Conservation (phyloP, 2,329 filamentous ascomycete genomes). For the Pseudocercospora vitis region DNA sequence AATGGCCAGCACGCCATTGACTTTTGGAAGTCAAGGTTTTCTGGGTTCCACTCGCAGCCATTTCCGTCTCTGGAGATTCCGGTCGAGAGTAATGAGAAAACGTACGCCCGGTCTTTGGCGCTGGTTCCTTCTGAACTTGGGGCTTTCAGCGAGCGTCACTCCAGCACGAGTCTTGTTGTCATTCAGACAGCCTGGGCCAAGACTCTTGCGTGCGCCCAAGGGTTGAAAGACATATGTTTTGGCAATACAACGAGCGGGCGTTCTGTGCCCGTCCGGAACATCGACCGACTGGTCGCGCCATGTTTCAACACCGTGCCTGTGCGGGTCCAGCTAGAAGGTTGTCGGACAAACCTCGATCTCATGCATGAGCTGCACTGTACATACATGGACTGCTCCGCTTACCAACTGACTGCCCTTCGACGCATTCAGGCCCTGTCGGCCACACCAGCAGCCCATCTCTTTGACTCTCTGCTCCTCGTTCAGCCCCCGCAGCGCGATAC, state of each 20-base stretch:
- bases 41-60: constrained; percentile 50
- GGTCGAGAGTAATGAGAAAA: constrained; percentile 3
- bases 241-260: constrained; percentile 83
- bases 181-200: constrained; percentile 73
- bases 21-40: constrained; percentile 67
- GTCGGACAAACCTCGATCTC: constrained; percentile 56
- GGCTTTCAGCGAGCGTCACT: constrained; percentile 52
- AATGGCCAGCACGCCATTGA: constrained; percentile 52
- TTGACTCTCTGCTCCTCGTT: constrained; percentile 78
- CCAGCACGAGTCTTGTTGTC: constrained; percentile 61
- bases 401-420: constrained; percentile 74
- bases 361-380: constrained; percentile 60
- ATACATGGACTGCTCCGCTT: constrained; percentile 62
- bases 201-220: constrained; percentile 58
- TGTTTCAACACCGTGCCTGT: constrained; percentile 89
- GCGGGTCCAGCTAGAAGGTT: constrained; percentile 55
- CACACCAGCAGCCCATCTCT: constrained; percentile 57
- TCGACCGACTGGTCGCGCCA: constrained; percentile 76
- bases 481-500: constrained; percentile 59
- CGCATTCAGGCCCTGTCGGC: constrained; percentile 60
- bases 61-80: constrained; percentile 35
- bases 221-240: constrained; percentile 71
- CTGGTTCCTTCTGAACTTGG: constrained; percentile 45
- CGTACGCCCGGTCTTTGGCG: constrained; percentile 7
- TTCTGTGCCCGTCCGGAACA: constrained; percentile 61